phyloP scores from a whole-genome alignment of 2,329 filamentous ascomycete genomes.

The Ophiostoma pallidulum region DNA sequence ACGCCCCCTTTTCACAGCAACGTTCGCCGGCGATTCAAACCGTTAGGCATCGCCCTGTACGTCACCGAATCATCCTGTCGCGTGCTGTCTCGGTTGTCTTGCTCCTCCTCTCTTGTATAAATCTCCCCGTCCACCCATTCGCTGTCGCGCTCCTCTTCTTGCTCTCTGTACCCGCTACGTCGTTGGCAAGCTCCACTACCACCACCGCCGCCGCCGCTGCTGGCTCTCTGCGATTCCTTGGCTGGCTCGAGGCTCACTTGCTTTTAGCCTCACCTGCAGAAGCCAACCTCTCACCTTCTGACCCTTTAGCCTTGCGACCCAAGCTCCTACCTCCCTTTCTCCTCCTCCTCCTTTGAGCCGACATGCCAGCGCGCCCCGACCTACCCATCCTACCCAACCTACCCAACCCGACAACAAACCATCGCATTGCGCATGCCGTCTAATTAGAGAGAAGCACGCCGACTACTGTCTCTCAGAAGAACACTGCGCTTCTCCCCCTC shows the following conservation, averaged over 20 bases:
- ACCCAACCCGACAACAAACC: background rate
- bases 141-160: background rate
- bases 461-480: too few species aligned
- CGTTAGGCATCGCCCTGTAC: slow-evolving; percentile 14
- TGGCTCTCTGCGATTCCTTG: too few species aligned
- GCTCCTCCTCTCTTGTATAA: background rate
- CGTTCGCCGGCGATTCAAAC: background rate
- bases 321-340: background rate
- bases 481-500: too few species aligned
- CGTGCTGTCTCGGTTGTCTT: too few species aligned
- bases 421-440: background rate
- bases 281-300: too few species aligned
- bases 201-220: too few species aligned
- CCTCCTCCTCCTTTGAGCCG: background rate
- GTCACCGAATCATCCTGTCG: too few species aligned
- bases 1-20: background rate
- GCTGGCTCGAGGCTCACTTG: too few species aligned
- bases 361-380: slow-evolving; percentile 6
- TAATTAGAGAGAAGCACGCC: background rate
- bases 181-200: too few species aligned
- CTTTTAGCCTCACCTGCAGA: too few species aligned
- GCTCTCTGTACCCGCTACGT: too few species aligned
- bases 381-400: too few species aligned
- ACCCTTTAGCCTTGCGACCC: background rate
- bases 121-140: background rate